These are phyloP conservation scores for Aspergillus sp. DNA, from an alignment of 2,329 filamentous ascomycete genomes.

Conservation along the genomic window DNA sequence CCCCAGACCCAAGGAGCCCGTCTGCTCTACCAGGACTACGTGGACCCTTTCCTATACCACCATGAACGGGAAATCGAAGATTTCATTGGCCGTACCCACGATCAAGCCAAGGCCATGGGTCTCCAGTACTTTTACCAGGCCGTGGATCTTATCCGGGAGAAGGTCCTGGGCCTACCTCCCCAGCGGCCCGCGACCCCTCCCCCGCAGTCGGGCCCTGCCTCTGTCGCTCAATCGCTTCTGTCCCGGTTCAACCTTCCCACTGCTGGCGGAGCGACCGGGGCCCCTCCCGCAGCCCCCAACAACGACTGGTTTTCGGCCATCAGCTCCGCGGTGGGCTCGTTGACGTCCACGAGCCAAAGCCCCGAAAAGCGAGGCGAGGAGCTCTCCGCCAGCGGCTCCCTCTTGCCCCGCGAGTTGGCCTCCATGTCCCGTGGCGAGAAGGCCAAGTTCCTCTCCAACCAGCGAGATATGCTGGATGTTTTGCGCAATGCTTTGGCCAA, in stretches of 20 bases:
- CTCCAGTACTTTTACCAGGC: slow-evolving; percentile 71
- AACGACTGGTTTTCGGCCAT: slow-evolving; percentile 77
- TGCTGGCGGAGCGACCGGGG: slow-evolving; percentile 40
- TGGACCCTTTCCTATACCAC: slow-evolving; percentile 83
- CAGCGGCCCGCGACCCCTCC: slow-evolving; percentile 50
- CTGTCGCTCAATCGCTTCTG: slow-evolving; percentile 78
- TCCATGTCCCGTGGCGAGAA: slow-evolving; percentile 62
- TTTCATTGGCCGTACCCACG: slow-evolving; percentile 79
- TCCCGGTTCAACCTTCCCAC: slow-evolving; percentile 81
- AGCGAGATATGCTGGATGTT: slow-evolving; percentile 73
- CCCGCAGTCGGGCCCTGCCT: slow-evolving; percentile 39
- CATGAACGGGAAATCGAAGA: slow-evolving; percentile 89
- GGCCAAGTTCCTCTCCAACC: slow-evolving; percentile 71
- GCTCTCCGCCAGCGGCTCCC: slow-evolving; percentile 57
- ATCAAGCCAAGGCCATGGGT: slow-evolving; percentile 72
- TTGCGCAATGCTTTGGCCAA: slow-evolving; percentile 76
- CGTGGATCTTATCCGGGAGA: slow-evolving; percentile 71
- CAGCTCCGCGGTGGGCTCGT: slow-evolving; percentile 68
- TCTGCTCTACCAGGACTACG: slow-evolving; percentile 76
- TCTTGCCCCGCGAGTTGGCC: slow-evolving; percentile 70
- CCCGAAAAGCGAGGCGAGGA: slow-evolving; percentile 47
- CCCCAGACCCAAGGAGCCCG: slow-evolving; percentile 94
- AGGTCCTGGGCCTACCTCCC: slow-evolving; percentile 74
- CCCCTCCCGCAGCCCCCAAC: slow-evolving; percentile 50
- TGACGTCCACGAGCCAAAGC: slow-evolving; percentile 46